These are phyloP conservation scores for Trichosanthes truncata DNA, from an alignment of 306 rosid genomes.

Conservation along the genomic window DNA sequence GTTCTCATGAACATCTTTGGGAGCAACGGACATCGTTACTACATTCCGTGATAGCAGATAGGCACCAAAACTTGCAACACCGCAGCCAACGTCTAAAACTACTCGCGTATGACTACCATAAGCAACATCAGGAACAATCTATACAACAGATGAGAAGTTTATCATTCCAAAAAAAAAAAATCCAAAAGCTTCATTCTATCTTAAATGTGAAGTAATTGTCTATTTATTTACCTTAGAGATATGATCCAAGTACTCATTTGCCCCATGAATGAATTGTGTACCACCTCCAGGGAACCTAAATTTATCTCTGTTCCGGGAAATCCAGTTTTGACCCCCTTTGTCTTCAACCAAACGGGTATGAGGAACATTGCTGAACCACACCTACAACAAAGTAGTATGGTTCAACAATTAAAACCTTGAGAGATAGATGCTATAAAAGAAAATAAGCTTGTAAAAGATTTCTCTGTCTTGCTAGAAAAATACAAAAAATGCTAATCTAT, in stretches of 20 bases:
- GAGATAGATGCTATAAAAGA: background rate
- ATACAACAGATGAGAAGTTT: conserved; percentile 12
- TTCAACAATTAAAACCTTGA: conserved; percentile 2
- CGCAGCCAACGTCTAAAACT: conserved; percentile 86
- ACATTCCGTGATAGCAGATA: conserved; percentile 74
- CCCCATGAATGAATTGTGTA: conserved; percentile 94
- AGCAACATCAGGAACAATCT: conserved; percentile 82
- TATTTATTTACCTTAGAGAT: conserved; percentile 48
- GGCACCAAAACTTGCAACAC: conserved; percentile 96
- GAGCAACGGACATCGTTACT: conserved; percentile 78
- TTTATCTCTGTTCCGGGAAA: conserved; percentile 48
- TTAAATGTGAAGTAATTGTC: background rate
- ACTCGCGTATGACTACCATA: conserved; percentile 72
- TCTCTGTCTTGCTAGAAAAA: background rate
- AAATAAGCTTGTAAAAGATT: background rate
- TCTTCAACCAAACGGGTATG: conserved; percentile 89
- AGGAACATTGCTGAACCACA: conserved; percentile 86
- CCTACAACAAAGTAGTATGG: conserved; percentile 29
- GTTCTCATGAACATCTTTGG: conserved; percentile 94
- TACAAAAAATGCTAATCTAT: background rate
- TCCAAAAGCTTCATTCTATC: background rate
- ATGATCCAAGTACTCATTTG: conserved; percentile 78
- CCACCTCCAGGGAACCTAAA: conserved; percentile 97
- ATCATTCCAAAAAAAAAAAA: conserved; percentile 18
- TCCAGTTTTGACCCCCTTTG: conserved; percentile 98